Percentiles rank a stretch among this genome's conserved stretches.
These are phyloP conservation scores for Sordariomycetes sp. DNA, from an alignment of 2,329 filamentous ascomycete species.

Conservation along the genomic window DNA sequence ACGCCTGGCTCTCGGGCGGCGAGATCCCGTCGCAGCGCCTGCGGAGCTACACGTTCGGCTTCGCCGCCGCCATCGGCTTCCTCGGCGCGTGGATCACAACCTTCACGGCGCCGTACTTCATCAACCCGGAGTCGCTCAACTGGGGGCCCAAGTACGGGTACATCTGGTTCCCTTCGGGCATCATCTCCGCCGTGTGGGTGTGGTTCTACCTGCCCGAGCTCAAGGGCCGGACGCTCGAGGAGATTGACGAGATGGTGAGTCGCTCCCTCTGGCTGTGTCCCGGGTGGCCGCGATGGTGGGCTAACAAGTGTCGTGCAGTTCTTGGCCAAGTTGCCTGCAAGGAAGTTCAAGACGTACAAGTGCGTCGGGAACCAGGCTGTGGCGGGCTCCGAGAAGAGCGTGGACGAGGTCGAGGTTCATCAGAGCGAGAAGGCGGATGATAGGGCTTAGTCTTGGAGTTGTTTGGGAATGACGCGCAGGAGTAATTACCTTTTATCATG, in stretches of 20 bases:
- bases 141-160: conserved; percentile 42
- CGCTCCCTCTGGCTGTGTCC: no score
- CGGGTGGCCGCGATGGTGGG: neutral
- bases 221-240: conserved; percentile 9
- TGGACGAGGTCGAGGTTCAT: neutral
- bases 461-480: no score
- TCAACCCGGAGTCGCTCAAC: conserved; percentile 35
- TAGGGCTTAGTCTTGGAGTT: neutral
- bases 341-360: conserved; percentile 6
- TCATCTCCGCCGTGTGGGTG: conserved; percentile 4
- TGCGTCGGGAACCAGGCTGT: neutral
- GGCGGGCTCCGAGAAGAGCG: neutral
- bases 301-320: conserved; percentile 3
- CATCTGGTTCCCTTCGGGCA: conserved; percentile 30
- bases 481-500: no score
- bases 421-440: neutral
- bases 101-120: conserved; percentile 44
- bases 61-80: conserved; percentile 35
- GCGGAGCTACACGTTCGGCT: conserved; percentile 38
- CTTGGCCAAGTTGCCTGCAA: conserved; percentile 4
- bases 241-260: conserved; percentile 10
- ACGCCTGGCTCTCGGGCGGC: conserved; percentile 40
- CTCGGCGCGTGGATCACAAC: conserved; percentile 38
- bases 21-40: conserved; percentile 41
- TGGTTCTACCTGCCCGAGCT: conserved; percentile 7